Evolutionary conservation across 73 alveolate genomes (phyloP).

Genomic region (Paramecium caudatum): DNA sequence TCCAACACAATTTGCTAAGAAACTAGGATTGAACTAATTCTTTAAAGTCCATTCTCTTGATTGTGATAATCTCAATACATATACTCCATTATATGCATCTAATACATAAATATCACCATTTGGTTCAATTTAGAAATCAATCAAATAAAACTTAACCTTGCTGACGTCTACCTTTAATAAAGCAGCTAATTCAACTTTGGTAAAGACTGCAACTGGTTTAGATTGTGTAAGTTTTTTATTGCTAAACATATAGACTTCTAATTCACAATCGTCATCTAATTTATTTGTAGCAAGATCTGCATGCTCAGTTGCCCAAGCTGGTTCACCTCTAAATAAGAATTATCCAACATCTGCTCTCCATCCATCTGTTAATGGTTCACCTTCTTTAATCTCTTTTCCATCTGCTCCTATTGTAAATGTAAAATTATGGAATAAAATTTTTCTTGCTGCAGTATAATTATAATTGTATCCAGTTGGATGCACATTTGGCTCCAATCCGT

Average conservation of each 20-base stretch:
- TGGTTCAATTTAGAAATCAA: constrained; percentile 62
- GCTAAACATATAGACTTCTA: constrained; percentile 26
- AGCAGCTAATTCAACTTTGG: constrained; percentile 18
- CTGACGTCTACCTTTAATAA: background rate
- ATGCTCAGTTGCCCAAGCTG: constrained; percentile 17
- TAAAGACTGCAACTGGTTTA: background rate
- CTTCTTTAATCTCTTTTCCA: background rate
- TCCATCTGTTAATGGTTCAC: background rate
- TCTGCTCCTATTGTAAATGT: background rate
- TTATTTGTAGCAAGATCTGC: background rate
- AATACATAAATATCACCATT: constrained; percentile 39
- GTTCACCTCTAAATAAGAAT: constrained; percentile 36
- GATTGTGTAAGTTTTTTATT: background rate
- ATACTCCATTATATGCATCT: constrained; percentile 31
- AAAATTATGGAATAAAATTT: constrained; percentile 1
- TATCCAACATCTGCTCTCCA: background rate
- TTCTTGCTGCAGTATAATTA: constrained; percentile 56
- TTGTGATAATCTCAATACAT: background rate
- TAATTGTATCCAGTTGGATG: constrained; percentile 30
- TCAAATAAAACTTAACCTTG: background rate
- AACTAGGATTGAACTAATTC: background rate
- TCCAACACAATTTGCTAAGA: background rate
- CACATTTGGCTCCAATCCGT: background rate
- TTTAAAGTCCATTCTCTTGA: background rate
- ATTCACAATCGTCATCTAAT: constrained; percentile 50